Percentiles rank a stretch among this genome's conserved stretches.
phyloP scores from a whole-genome alignment of 2,329 filamentous ascomycete genomes.

The Pyrenophora teres region DNA sequence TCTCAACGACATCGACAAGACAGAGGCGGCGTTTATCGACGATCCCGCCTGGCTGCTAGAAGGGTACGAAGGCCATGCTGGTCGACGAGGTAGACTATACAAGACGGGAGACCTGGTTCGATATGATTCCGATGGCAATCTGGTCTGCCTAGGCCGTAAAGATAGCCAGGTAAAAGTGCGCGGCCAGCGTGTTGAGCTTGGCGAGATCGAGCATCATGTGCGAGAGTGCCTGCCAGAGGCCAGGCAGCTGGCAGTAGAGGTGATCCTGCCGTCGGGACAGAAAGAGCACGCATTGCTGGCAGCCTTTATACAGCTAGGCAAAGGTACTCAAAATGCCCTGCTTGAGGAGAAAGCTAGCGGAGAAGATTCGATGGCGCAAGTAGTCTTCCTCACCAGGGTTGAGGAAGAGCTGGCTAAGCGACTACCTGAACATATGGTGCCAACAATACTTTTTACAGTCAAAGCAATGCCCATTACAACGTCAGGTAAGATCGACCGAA shows the following conservation, averaged over 20 bases:
- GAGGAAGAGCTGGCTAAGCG: not conserved
- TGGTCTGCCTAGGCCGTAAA: too few relatives aligned
- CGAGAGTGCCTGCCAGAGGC: not conserved
- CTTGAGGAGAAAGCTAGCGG: too few relatives aligned
- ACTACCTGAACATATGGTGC: conserved; percentile 45
- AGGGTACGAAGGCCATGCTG: too few relatives aligned
- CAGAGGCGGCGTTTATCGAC: too few relatives aligned
- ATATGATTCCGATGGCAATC: conserved; percentile 19
- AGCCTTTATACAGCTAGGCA: too few relatives aligned
- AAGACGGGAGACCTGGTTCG: too few relatives aligned
- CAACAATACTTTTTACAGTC: conserved; percentile 52
- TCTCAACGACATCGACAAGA: not conserved
- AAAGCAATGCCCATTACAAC: conserved; percentile 51
- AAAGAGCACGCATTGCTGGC: not conserved
- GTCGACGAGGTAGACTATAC: not conserved
- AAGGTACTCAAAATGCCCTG: too few relatives aligned
- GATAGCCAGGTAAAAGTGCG: conserved; percentile 34
- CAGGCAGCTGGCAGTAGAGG: not conserved
- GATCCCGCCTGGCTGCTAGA: too few relatives aligned
- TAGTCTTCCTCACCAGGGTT: too few relatives aligned
- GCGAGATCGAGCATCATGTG: conserved; percentile 10
- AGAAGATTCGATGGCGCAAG: too few relatives aligned
- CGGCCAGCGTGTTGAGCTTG: too few relatives aligned
- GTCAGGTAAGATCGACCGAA: too few relatives aligned
- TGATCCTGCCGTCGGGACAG: not conserved